These are phyloP conservation scores for Vigna angularis DNA, from an alignment of 306 rosid genomes.

Conservation along the genomic window DNA sequence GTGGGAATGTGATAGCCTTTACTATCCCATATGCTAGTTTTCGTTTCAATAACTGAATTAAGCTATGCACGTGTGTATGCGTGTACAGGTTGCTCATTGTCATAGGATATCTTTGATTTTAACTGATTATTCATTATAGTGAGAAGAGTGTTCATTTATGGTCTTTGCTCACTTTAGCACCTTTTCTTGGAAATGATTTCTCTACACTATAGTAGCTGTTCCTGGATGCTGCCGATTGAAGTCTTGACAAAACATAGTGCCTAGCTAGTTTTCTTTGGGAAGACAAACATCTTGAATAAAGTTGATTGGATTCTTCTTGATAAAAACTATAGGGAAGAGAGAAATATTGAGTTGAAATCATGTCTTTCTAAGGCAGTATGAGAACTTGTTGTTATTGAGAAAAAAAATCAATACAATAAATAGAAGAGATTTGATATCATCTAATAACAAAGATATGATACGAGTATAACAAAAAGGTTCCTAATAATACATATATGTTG, in stretches of 20 bases:
- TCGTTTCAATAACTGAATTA: constrained; percentile 15
- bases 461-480: too few relatives aligned
- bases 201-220: constrained; percentile 9
- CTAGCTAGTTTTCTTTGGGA: constrained; percentile 12
- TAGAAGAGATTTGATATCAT: too few relatives aligned
- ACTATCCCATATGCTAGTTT: constrained; percentile 33
- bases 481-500: too few relatives aligned
- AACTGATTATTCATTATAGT: neutral
- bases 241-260: neutral
- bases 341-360: too few relatives aligned
- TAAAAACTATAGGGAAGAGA: too few relatives aligned
- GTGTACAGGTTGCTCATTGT: neutral
- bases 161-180: neutral
- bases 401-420: too few relatives aligned
- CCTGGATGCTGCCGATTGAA: neutral
- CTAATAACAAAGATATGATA: too few relatives aligned
- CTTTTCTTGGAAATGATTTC: neutral
- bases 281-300: neutral
- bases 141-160: constrained; percentile 3
- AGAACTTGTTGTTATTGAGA: too few relatives aligned
- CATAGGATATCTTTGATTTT: constrained; percentile 7
- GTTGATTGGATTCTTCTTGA: neutral
- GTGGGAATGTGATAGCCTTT: constrained; percentile 2
- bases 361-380: too few relatives aligned
- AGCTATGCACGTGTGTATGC: constrained; percentile 7